Evolutionary conservation across 192 early-diverging fungal genomes (phyloP).

Genomic region (Diversispora epigaea): DNA sequence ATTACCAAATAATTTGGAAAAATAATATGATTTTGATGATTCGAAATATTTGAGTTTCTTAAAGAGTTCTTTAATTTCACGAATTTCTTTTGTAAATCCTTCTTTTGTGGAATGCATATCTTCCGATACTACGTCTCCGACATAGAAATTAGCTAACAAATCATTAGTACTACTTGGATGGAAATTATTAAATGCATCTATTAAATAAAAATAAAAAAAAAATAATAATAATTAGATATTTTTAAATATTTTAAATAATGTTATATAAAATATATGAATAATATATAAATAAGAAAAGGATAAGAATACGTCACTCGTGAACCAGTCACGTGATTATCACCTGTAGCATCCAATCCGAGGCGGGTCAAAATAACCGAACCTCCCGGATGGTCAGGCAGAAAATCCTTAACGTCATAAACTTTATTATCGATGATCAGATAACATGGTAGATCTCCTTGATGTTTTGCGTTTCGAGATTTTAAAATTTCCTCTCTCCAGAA

Average conservation of each 20-base stretch:
- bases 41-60: slow-evolving; percentile 59
- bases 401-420: slow-evolving; percentile 78
- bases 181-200: slow-evolving; percentile 78
- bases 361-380: slow-evolving; percentile 74
- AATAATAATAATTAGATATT: not conserved
- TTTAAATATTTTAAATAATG: not conserved
- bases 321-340: slow-evolving; percentile 34
- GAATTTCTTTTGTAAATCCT: slow-evolving; percentile 61
- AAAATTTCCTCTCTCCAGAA: slow-evolving; percentile 43
- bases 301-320: not conserved
- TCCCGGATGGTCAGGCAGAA: slow-evolving; percentile 75
- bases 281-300: not conserved
- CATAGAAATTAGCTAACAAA: slow-evolving; percentile 72
- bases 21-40: slow-evolving; percentile 69
- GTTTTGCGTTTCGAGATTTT: slow-evolving; percentile 37
- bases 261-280: too few species aligned
- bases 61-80: slow-evolving; percentile 56
- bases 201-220: too few species aligned
- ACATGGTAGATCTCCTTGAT: slow-evolving; percentile 43
- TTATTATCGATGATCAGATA: slow-evolving; percentile 75
- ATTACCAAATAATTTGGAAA: slow-evolving; percentile 58
- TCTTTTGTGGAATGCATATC: slow-evolving; percentile 52
- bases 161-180: slow-evolving; percentile 65
- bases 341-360: slow-evolving; percentile 70
- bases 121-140: slow-evolving; percentile 60